Evolutionary conservation across 495 filamentous ascomycete species (phyloP).

Genomic region (Cenococcum geophilum): DNA sequence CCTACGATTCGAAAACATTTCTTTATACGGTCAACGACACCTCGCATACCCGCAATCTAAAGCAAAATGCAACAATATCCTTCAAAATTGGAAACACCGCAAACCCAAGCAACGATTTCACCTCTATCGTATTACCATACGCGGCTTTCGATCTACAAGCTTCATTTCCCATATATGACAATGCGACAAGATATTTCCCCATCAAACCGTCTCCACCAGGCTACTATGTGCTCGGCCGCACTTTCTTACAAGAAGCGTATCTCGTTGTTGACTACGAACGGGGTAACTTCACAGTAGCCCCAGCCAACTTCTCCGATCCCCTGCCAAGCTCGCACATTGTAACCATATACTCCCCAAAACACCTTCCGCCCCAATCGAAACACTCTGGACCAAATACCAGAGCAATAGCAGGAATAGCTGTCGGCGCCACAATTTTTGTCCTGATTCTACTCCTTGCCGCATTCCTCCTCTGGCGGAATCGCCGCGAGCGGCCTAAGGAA

Average conservation of each 20-base stretch:
- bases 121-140: constrained; percentile 33
- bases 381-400: constrained; percentile 5
- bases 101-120: constrained; percentile 5
- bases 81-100: constrained; percentile 9
- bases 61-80: constrained; percentile 19
- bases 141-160: constrained; percentile 30
- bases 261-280: constrained; percentile 36
- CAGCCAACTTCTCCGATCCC: constrained; percentile 18
- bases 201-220: constrained; percentile 29
- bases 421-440: constrained; percentile 16
- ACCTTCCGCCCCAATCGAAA: constrained; percentile 1
- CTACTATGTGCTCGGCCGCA: constrained; percentile 33
- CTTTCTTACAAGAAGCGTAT: constrained; percentile 40
- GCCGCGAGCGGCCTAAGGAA: background rate
- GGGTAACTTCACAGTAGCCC: constrained; percentile 31
- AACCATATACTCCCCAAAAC: constrained; percentile 10
- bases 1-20: constrained; percentile 12
- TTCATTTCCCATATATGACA: constrained; percentile 13
- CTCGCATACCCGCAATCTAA: constrained; percentile 13
- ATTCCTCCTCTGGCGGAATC: constrained; percentile 17
- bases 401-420: constrained; percentile 30
- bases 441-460: constrained; percentile 15
- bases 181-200: constrained; percentile 32
- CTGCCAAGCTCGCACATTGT: constrained; percentile 13
- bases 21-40: constrained; percentile 24